A percentile compares a stretch with the other conserved stretches of the same genome.
phyloP scores from a whole-genome alignment of 306 rosid genomes.

The Pyrus betulifolia region DNA sequence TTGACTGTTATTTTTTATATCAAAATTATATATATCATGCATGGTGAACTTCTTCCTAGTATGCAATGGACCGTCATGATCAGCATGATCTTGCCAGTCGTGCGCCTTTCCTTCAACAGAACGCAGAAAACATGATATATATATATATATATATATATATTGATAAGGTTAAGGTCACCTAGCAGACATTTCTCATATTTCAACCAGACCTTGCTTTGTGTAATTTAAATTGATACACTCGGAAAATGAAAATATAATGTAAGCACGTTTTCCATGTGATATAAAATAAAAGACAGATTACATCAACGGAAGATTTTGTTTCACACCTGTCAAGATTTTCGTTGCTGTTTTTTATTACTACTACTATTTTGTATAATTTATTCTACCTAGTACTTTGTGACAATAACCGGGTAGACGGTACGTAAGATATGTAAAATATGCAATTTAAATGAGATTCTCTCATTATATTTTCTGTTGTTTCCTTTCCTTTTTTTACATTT shows the following conservation, averaged over 20 bases:
- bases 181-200: too few species aligned
- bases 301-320: not conserved
- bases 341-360: not conserved
- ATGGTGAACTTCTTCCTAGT: slow-evolving; percentile 45
- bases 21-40: slow-evolving; percentile 32
- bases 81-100: slow-evolving; percentile 23
- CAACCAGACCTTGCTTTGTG: not conserved
- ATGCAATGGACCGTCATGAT: too few species aligned
- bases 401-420: not conserved
- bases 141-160: too few species aligned
- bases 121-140: too few species aligned
- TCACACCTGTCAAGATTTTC: not conserved
- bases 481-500: too few species aligned
- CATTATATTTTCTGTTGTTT: too few species aligned
- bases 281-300: too few species aligned
- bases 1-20: slow-evolving; percentile 33
- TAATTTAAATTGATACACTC: too few species aligned
- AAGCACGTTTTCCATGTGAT: not conserved
- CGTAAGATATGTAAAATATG: too few species aligned
- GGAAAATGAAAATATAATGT: not conserved
- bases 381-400: not conserved
- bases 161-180: too few species aligned
- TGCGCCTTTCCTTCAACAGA: too few species aligned
- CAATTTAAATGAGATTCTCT: too few species aligned
- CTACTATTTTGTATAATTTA: not conserved